phyloP scores from a whole-genome alignment of 2,329 filamentous ascomycete genomes.

The Claviceps fusiformis region DNA sequence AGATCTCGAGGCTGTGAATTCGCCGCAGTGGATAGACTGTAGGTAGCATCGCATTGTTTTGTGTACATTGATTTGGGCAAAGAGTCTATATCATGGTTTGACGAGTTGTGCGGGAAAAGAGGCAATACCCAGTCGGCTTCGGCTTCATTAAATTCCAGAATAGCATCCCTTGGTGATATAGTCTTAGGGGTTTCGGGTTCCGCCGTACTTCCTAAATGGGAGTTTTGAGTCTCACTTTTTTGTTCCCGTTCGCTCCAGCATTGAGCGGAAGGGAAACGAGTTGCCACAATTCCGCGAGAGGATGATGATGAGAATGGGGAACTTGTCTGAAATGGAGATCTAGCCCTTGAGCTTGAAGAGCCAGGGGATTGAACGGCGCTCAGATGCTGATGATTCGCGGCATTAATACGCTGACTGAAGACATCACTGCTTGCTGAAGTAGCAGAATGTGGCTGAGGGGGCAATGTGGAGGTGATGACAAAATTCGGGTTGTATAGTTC shows the following conservation, averaged over 20 bases:
- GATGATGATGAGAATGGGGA: conserved; percentile 43
- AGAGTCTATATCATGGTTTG: conserved; percentile 28
- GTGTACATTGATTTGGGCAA: conserved; percentile 21
- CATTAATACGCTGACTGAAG: conserved; percentile 64
- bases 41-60: conserved; percentile 8
- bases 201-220: conserved; percentile 23
- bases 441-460: conserved; percentile 30
- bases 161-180: conserved; percentile 86
- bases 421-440: conserved; percentile 41
- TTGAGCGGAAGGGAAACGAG: conserved; percentile 37
- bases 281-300: conserved; percentile 11
- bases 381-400: conserved; percentile 62
- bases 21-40: conserved; percentile 7
- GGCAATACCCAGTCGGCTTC: conserved; percentile 59
- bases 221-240: conserved; percentile 21
- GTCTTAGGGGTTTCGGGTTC: conserved; percentile 54
- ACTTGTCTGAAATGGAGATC: conserved; percentile 69
- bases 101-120: conserved; percentile 53
- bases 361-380: conserved; percentile 41
- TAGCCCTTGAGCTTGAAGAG: conserved; percentile 42
- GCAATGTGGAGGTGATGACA: conserved; percentile 41
- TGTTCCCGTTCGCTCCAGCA: conserved; percentile 48
- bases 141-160: conserved; percentile 69
- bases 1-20: neutral
- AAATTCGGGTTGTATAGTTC: conserved; percentile 69